Base-by-base conservation (phyloP, 176 grass and related monocot genomes). In the Phyllostachys edulis region DNA sequence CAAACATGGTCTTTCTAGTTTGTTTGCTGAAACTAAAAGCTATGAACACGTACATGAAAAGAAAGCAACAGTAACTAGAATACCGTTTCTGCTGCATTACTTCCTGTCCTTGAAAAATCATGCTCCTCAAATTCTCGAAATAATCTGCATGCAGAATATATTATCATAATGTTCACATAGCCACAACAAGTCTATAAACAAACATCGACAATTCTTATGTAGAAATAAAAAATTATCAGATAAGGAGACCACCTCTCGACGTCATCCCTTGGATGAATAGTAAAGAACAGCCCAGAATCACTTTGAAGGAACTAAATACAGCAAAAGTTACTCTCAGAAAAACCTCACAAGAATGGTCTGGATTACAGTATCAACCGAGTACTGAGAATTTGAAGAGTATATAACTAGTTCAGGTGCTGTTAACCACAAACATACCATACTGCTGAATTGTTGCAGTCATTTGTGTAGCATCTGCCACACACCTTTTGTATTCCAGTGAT, bases 71-170 rank as follows among this genome's bases (percentile, higher is more conserved):
- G 20, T 38, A 75, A 26, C 10, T 51, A 73, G 10, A 24, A 42
- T 90, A 98, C 96, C 91, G 86, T 96, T 73, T 99, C 75, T 55
- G 93, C 89, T 0, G 91, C 89, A 51, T 46, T 79, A 70, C 80
- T 84, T 76, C 96, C 96, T 7, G 93, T 96, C 81, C 93, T 96
- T 41, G 93, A 90, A 92, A 89, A 96, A 81, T 99, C 96, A 91
- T 89, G 75, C 71, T 73, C 93, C 80, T 94, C 88, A 14, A 96
- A 99, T 63, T 90, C 91, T 60, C 46, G 52, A 80, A 96, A 96
- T 82, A 90, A 64, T 85, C 96, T 93, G 85, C 39, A 90, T 18
- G 63, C 29, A 60, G 0, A 7, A 82, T 59, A 73, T 73, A 57
- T 47, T 27, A 32, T 42, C 14, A 70, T 64, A 82, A 66, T 2